phyloP scores from a whole-genome alignment of 23 red algal species.

The Gracilaria gracilis region DNA sequence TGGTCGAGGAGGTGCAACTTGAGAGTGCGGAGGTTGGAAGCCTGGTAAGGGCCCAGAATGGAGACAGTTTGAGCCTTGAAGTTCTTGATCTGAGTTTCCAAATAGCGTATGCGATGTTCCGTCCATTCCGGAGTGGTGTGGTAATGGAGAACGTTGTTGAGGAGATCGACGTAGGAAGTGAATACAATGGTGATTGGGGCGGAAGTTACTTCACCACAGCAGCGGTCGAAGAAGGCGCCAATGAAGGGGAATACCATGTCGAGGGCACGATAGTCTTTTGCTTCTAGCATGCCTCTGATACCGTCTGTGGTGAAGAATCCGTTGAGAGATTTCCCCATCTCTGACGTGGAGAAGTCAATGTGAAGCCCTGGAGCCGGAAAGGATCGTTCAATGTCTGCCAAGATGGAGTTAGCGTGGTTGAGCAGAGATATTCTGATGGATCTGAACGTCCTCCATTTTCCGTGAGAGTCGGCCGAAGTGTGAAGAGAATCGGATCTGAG shows the following conservation, averaged over 20 bases:
- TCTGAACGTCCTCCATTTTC: neutral
- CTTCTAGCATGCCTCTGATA: slow-evolving; percentile 38
- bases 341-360: slow-evolving; percentile 20
- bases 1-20: slow-evolving; percentile 45
- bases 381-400: neutral
- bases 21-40: neutral
- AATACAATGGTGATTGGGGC: slow-evolving; percentile 26
- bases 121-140: neutral
- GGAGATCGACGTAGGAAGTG: slow-evolving; percentile 15
- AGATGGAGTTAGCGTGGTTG: neutral
- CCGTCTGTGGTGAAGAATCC: slow-evolving; percentile 27
- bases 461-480: neutral
- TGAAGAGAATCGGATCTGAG: neutral
- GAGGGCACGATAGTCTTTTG: slow-evolving; percentile 44
- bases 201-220: slow-evolving; percentile 3
- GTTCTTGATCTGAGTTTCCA: neutral
- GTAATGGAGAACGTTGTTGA: neutral
- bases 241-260: slow-evolving; percentile 62
- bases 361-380: neutral
- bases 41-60: slow-evolving; percentile 3
- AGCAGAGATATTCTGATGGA: neutral
- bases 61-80: slow-evolving; percentile 1
- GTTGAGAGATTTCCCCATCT: neutral
- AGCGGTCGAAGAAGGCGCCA: slow-evolving; percentile 26
- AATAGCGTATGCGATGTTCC: neutral